Evolutionary conservation across 805 yeast genomes (phyloP), one percentile per base, ranked within the genome.

Genomic region (Scheffersomyces ergatensis): DNA sequence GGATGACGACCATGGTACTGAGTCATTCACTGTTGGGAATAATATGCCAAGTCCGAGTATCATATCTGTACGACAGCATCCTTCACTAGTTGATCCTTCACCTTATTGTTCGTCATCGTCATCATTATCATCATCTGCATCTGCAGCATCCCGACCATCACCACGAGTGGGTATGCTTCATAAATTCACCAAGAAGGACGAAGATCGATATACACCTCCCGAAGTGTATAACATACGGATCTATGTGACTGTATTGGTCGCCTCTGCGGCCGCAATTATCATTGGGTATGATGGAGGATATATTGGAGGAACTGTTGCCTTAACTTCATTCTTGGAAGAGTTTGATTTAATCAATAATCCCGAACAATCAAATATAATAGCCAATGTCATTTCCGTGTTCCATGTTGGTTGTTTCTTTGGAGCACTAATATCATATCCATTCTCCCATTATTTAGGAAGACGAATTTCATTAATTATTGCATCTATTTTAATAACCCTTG

Each of bases 211-310:
- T 17, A 65, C 73, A 2, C 71, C 72, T 9, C 50, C 58, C 2
- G 58, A 59, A 43, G 69, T 67, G 2, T 67, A 67, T 49, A 66
- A 67, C 48, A 53, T 47, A 48, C 45, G 63, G 36, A 50, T 62
- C 15, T 64, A 64, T 45, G 51, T 54, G 31, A 66, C 71, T 12
- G 67, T 70, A 4, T 39, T 65, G 26, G 56, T 62, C 49, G 66
- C 70, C 2, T 58, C 67, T 6, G 60, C 66, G 8, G 71, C 70
- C 3, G 69, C 71, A 27, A 62, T 66, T 38, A 63, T 67, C 36
- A 64, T 66, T 36, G 72, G 72, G 7, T 67, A 67, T 40, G 72
- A 67, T 40, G 65, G 69, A 5, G 71, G 69, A 3, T 66, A 63
- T 36, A 67, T 67, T 34, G 72, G 72, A 6, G 71, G 71, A 7